phyloP scores from a whole-genome alignment of 805 yeast species.

The Cephaloascus fragrans region DNA sequence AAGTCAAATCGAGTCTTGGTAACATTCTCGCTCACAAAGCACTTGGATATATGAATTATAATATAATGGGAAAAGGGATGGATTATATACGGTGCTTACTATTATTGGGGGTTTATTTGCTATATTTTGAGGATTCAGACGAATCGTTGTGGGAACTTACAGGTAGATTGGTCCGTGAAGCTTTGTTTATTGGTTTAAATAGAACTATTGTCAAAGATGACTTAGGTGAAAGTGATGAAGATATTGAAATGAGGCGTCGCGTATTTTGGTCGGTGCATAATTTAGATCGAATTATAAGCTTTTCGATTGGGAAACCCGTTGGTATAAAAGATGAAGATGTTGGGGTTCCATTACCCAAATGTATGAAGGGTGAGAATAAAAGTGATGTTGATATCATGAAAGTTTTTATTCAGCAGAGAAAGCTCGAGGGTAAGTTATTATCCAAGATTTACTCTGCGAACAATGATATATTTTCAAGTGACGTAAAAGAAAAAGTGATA shows the following conservation, averaged over 20 bases:
- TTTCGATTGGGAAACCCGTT: slow-evolving; percentile 39
- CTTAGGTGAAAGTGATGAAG: too few relatives aligned
- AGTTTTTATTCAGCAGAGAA: slow-evolving; percentile 31
- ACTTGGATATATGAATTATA: slow-evolving; percentile 24
- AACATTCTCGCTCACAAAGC: slow-evolving; percentile 28
- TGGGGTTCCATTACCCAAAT: slow-evolving; percentile 30
- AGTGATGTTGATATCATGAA: slow-evolving; percentile 29
- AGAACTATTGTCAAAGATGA: slow-evolving; percentile 8
- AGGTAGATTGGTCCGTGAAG: slow-evolving; percentile 35
- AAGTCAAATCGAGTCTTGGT: slow-evolving; percentile 14
- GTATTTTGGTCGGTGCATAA: slow-evolving; percentile 41
- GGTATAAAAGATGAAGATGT: slow-evolving; percentile 41
- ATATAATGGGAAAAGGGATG: slow-evolving; percentile 26
- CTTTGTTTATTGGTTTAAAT: slow-evolving; percentile 36
- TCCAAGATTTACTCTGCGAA: slow-evolving; percentile 35
- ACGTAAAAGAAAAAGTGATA: slow-evolving; percentile 22
- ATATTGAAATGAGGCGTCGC: slow-evolving; percentile 33
- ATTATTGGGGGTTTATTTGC: slow-evolving; percentile 37
- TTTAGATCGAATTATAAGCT: slow-evolving; percentile 37
- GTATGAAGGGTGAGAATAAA: slow-evolving; percentile 27
- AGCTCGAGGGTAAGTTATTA: slow-evolving; percentile 37
- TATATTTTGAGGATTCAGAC: slow-evolving; percentile 40
- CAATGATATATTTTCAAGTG: slow-evolving; percentile 18
- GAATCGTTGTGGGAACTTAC: slow-evolving; percentile 43
- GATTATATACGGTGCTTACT: slow-evolving; percentile 31